phyloP scores from a whole-genome alignment of 345 rosid species.

The Lepidium africanum region DNA sequence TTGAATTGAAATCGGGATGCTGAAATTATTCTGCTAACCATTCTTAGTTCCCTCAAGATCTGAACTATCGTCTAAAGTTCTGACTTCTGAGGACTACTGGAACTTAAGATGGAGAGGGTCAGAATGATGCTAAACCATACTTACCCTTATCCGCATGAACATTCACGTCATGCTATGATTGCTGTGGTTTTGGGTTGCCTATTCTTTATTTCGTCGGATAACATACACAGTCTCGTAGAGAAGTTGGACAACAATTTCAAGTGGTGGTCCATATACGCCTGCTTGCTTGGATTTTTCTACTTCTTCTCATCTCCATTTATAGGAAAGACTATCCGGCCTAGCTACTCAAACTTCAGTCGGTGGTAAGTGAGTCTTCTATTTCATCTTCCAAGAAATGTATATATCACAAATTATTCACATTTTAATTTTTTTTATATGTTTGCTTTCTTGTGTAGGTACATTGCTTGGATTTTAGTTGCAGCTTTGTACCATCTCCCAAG shows the following conservation, averaged over 20 bases:
- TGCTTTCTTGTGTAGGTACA: conserved; percentile 53
- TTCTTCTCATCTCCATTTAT: conserved; percentile 90
- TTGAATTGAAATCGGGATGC: background rate
- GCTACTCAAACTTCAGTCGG: conserved; percentile 80
- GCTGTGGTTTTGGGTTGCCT: conserved; percentile 77
- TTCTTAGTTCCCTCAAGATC: background rate
- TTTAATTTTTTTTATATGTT: background rate
- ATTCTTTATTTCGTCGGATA: conserved; percentile 85
- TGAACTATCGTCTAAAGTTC: background rate
- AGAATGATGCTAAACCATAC: conserved; percentile 67
- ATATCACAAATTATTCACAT: background rate
- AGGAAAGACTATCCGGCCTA: conserved; percentile 82
- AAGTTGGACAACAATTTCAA: conserved; percentile 50
- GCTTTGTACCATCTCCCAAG: conserved; percentile 93
- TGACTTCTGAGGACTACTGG: background rate
- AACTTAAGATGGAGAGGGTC: conserved; percentile 70
- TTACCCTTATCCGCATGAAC: conserved; percentile 90
- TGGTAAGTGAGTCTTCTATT: conserved; percentile 46
- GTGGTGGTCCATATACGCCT: conserved; percentile 99
- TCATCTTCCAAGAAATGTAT: background rate
- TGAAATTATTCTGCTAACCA: background rate
- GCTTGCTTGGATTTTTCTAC: conserved; percentile 88
- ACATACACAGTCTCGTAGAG: conserved; percentile 78
- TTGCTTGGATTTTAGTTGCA: conserved; percentile 88
- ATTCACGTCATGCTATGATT: conserved; percentile 86